Base-by-base conservation (phyloP, 1,139 yeast genomes). In the Blastobotrys niveus region DNA sequence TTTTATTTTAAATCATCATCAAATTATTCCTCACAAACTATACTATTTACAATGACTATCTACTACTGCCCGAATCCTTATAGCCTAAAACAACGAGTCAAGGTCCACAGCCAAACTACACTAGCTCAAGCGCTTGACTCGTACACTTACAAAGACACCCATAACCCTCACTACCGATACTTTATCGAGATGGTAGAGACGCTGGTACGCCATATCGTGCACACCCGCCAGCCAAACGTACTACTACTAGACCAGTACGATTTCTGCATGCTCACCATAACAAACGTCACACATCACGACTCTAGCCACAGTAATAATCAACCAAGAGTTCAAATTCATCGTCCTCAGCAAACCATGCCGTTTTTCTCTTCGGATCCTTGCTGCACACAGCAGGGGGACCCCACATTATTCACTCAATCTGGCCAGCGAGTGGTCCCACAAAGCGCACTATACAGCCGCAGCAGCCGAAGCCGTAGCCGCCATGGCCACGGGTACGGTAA, bases 41-140 rank as follows among this genome's bases (percentile, higher is more conserved):
- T n/a, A n/a, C n/a, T n/a, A n/a, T n/a, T n/a, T n/a, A n/a, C n/a
- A n/a, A n/a, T n/a, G n/a, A n/a, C n/a, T n/a, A n/a, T n/a, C n/a
- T n/a, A n/a, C 8, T 34, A 34, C 18, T 34, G 22, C 27, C 38
- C 38, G 3, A 34, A 34, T 12, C 38, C 38, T 21, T 34, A 12
- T 12, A 17, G 22, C n/a, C 26, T 34, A 9, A 15, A 8, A 15
- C 27, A 34, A 3, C 26, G n/a, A 34, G 17, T 15, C 17, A 15
- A 15, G 18, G 18, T 34, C 8, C 38, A 34, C n/a, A 15, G 18
- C 6, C 5, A 27, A 17, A 27, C 38, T 5, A 34, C 29, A 2
- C 15, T 34, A 34, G n/a, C 14, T 19, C 27, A 34, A 14, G n/a
- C 22, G 7, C 22, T 15, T 18, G 15, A 21, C 26, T 26, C 38